phyloP scores from a whole-genome alignment of 768 basidiomycete species.

The Termitomyces sp. region DNA sequence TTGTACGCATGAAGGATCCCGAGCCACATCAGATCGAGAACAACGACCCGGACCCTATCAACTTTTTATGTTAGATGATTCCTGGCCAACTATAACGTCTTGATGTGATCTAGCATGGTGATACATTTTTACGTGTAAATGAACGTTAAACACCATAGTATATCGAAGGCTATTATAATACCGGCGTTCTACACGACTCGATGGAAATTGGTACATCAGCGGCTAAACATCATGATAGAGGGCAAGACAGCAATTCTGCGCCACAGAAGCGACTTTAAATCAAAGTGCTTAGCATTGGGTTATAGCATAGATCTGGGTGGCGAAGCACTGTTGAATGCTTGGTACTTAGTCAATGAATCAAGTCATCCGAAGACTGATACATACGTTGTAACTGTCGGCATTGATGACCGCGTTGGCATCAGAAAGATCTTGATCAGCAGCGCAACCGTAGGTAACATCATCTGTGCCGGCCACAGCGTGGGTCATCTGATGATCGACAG shows the following conservation, averaged over 20 bases:
- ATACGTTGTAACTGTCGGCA: slow-evolving; percentile 4
- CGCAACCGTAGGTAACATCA: too few relatives aligned
- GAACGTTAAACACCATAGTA: too few relatives aligned
- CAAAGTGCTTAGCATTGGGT: slow-evolving; percentile 25
- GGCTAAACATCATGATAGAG: neutral
- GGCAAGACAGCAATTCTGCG: neutral
- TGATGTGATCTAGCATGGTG: too few relatives aligned
- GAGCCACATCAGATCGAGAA: neutral
- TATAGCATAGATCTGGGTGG: slow-evolving; percentile 37
- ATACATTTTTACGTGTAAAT: neutral
- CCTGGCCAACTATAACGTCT: too few relatives aligned
- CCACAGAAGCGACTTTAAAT: neutral
- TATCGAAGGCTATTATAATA: neutral
- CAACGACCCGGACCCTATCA: slow-evolving; percentile 1
- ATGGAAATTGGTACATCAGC: neutral
- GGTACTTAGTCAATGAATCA: neutral
- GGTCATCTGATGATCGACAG: too few relatives aligned
- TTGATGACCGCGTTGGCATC: too few relatives aligned
- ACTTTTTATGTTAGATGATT: neutral
- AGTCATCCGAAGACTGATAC: slow-evolving; percentile 1
- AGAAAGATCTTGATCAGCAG: too few relatives aligned
- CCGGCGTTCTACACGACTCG: too few relatives aligned
- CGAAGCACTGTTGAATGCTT: slow-evolving; percentile 29
- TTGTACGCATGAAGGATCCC: neutral
- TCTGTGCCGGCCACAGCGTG: too few relatives aligned